phyloP scores from a whole-genome alignment of 2,329 filamentous ascomycete genomes.

The Pseudomassariella vexata region DNA sequence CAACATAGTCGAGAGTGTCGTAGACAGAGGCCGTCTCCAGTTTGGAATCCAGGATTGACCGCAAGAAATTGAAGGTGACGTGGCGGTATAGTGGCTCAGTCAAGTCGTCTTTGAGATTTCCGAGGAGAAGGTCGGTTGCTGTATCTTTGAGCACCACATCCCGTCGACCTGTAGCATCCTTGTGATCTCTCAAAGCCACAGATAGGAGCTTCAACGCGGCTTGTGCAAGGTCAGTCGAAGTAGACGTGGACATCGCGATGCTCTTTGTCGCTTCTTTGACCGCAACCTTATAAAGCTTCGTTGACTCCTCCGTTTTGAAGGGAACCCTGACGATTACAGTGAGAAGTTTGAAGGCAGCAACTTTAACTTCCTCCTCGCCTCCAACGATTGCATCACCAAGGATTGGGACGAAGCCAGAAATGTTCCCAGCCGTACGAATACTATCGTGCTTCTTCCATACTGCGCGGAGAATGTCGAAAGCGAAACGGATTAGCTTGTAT shows the following conservation, averaged over 20 bases:
- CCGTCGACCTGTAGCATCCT: too few species aligned
- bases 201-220: conserved; percentile 84
- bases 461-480: conserved; percentile 78
- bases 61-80: conserved; percentile 89
- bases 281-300: conserved; percentile 65
- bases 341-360: conserved; percentile 80
- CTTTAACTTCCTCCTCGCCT: conserved; percentile 87
- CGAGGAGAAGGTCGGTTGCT: conserved; percentile 76
- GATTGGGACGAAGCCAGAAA: conserved; percentile 81
- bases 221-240: conserved; percentile 78
- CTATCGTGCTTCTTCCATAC: conserved; percentile 82
- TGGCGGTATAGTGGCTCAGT: conserved; percentile 91
- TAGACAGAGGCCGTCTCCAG: conserved; percentile 85
- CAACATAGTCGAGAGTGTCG: conserved; percentile 83
- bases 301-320: conserved; percentile 62
- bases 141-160: conserved; percentile 73
- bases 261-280: conserved; percentile 78
- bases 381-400: conserved; percentile 81
- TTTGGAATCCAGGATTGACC: conserved; percentile 78
- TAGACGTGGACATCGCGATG: conserved; percentile 71
- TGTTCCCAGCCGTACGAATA: conserved; percentile 71
- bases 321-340: conserved; percentile 81
- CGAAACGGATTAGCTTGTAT: conserved; percentile 84
- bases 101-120: conserved; percentile 78
- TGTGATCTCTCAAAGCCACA: conserved; percentile 77